Base-by-base conservation (phyloP, 208 protist genomes). In the Endotrypanum monterogeii region DNA sequence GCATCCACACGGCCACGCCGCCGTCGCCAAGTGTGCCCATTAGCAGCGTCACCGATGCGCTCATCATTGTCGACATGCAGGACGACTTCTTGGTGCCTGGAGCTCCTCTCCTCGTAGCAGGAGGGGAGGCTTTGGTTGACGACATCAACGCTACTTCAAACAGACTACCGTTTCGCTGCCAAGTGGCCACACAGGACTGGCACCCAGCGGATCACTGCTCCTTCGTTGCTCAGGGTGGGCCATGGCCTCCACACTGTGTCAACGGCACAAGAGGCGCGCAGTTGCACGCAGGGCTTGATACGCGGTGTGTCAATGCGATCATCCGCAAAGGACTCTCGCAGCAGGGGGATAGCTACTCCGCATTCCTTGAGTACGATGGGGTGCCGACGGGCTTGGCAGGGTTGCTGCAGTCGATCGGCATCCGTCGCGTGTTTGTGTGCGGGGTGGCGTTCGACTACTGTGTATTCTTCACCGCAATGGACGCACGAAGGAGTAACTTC, bases 401-500 rank as follows among this genome's bases (percentile, higher is more conserved):
- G 16, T 58, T 86, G n/a, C 80, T 95, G 37, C 77, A 63, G 4
- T 73, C 54, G 1, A 32, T 83, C 28, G 85, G 75, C n/a, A 85
- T 91, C 16, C 67, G 25, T 1, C 84, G 90, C 2, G 81, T 95
- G n/a, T 87, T 93, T 62, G 77, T 93, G 25, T 87, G 80, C 62
- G 90, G 90, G 12, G 71, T 95, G 50, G 90, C 88, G 12, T 83
- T 74, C 25, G 88, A 95, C 74, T 92, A 79, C 75, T 95, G 90
- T 67, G 90, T 95, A 7, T 84, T 82, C 30, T 73, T 63, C 58
- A 95, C 90, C 8, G 88, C 84, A 2, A 73, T 83, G 69, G 80
- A 89, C 61, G 90, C 90, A 41, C 8, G 74, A 9, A 73, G 62
- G 52, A 61, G 39, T 30, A 78, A 76, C 7, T 91, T 93, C 61